phyloP scores from a whole-genome alignment of 352 stramenopile species.

The Globisporangium cylindrosporum region DNA sequence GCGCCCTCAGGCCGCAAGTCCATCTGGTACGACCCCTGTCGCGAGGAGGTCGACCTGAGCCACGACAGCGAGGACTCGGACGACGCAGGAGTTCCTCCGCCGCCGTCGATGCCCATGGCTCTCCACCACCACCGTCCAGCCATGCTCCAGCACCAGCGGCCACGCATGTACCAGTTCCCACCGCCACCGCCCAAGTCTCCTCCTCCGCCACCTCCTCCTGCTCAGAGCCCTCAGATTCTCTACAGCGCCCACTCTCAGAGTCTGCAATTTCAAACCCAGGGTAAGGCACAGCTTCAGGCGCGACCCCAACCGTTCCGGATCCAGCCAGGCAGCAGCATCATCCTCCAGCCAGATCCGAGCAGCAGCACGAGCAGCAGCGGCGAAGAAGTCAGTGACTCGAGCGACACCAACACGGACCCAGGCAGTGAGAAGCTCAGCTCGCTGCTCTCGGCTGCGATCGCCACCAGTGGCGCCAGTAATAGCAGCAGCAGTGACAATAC shows the following conservation, averaged over 20 bases:
- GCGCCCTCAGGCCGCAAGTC: conserved; percentile 10
- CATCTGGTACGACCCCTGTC: conserved; percentile 21
- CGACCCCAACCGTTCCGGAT: conserved; percentile 16
- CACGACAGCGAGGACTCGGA: conserved; percentile 18
- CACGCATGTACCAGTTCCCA: conserved; percentile 10
- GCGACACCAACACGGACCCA: conserved; percentile 28
- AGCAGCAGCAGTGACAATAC: conserved; percentile 8
- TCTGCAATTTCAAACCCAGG: background rate
- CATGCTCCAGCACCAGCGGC: background rate
- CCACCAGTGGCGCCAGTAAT: background rate
- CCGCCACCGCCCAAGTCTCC: conserved; percentile 12
- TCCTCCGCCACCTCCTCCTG: background rate
- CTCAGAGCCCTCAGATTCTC: background rate
- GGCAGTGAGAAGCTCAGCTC: conserved; percentile 13
- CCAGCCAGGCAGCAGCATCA: conserved; percentile 16
- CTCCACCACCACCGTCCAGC: background rate
- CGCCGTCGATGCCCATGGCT: background rate
- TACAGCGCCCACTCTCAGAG: background rate
- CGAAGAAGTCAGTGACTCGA: conserved; percentile 33
- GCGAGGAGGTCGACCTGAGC: conserved; percentile 15
- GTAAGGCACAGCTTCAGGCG: background rate
- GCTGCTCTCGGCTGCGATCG: conserved; percentile 11
- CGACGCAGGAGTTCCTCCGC: background rate
- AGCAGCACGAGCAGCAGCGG: conserved; percentile 20
- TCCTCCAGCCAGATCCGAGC: conserved; percentile 17